These are phyloP conservation scores for Vaccinium corymbosum DNA, from an alignment of 148 eudicot species.

Conservation along the genomic window DNA sequence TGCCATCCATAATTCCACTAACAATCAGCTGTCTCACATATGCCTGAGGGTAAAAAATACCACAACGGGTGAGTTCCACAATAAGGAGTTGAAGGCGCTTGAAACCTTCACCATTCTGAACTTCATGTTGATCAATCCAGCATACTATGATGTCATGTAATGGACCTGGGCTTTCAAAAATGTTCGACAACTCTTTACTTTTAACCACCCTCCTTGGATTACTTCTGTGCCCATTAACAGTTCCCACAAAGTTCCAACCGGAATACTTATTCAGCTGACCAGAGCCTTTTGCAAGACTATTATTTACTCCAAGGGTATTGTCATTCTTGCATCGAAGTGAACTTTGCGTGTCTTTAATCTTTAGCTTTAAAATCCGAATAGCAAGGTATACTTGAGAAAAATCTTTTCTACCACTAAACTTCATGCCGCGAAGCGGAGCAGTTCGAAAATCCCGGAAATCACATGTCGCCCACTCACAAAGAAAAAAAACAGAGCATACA, in stretches of 20 bases:
- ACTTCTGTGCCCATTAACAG: conserved; percentile 17
- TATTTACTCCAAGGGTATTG: conserved; percentile 1
- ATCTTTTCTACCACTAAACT: conserved; percentile 83
- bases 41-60: conserved; percentile 75
- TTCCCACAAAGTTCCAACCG: conserved; percentile 18
- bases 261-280: conserved; percentile 22
- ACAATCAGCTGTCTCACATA: conserved; percentile 87
- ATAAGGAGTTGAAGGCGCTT: conserved; percentile 73
- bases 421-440: conserved; percentile 50
- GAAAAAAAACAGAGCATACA: conserved; percentile 75
- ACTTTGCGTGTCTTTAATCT: conserved; percentile 49
- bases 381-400: conserved; percentile 78
- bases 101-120: conserved; percentile 65
- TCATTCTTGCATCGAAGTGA: conserved; percentile 31
- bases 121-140: conserved; percentile 94
- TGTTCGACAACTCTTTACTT: conserved; percentile 38
- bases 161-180: conserved; percentile 85
- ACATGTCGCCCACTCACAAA: conserved; percentile 98
- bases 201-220: conserved; percentile 22
- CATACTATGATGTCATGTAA: conserved; percentile 86
- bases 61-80: conserved; percentile 61
- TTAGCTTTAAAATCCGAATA: conserved; percentile 63
- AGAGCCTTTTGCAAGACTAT: conserved; percentile 16
- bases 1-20: conserved; percentile 75
- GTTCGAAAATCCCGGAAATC: conserved; percentile 76